A percentile compares a stretch with the other conserved stretches of the same genome.
Evolutionary conservation across 352 stramenopile genomes (phyloP).

Genomic region (Globisporangium nagaii): DNA sequence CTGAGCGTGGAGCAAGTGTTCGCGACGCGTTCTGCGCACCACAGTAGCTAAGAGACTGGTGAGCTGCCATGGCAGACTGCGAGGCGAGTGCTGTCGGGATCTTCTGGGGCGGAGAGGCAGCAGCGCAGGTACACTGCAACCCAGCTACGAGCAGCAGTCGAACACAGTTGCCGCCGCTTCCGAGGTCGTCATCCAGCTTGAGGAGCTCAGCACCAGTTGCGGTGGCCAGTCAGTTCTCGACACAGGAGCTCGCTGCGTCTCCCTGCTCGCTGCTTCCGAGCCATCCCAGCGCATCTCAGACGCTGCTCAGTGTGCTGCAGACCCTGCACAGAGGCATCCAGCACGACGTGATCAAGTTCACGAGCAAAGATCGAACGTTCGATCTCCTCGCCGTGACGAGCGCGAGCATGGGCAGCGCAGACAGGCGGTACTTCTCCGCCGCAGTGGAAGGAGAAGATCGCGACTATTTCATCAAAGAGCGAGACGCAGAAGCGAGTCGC

Average conservation of each 20-base stretch:
- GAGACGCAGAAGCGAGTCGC: constrained; percentile 14
- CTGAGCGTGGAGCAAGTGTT: not conserved
- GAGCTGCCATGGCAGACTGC: constrained; percentile 2
- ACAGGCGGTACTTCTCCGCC: constrained; percentile 15
- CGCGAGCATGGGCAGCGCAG: not conserved
- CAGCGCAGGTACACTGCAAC: not conserved
- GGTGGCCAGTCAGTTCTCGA: not conserved
- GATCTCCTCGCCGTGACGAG: constrained; percentile 10
- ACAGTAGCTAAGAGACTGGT: too few species aligned
- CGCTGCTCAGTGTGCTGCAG: constrained; percentile 40
- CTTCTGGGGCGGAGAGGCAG: constrained; percentile 20
- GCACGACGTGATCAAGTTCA: constrained; percentile 29
- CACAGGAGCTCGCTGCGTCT: not conserved
- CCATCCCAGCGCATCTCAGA: constrained; percentile 13
- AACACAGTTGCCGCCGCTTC: constrained; percentile 1
- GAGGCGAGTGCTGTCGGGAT: constrained; percentile 16
- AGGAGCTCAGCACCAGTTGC: not conserved
- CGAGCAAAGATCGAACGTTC: constrained; percentile 19
- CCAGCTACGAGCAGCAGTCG: not conserved
- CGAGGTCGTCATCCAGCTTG: not conserved
- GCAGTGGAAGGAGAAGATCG: constrained; percentile 27
- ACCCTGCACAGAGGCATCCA: constrained; percentile 41
- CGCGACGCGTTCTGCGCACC: not conserved
- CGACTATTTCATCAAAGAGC: constrained; percentile 28
- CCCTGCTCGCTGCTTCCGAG: not conserved